Base-by-base conservation (phyloP, 495 filamentous ascomycete genomes). In the Echria macrotheca region DNA sequence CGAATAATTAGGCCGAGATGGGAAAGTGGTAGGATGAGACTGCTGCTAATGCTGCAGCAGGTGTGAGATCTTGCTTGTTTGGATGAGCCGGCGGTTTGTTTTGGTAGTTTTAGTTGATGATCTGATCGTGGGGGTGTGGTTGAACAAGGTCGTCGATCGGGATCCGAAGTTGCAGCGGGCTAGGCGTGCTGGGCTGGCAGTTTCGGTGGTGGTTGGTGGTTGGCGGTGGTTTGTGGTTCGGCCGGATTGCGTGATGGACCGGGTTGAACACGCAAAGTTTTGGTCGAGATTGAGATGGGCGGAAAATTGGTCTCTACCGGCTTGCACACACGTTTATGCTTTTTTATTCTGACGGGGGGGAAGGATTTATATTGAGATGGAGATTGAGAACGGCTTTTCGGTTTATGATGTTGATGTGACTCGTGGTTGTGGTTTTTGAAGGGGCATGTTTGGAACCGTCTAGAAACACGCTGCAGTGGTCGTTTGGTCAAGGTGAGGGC, bases 371-470 rank as follows among this genome's bases (percentile, higher is more conserved):
- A 19, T 15, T 29, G 15, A 31, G 15, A 31, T 44, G 24, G 17
- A 19, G 12, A 4, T 23, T 32, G 17, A 5, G 10, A 15, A 12
- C 12, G 25, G 4, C 6, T 17, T 29, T 45, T 45, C 33, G 21
- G 14, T 21, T 7, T 23, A 21, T 5, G 19, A 22, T 41, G 17
- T 7, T 37, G 35, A 18, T 24, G 5, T 3, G 28, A 46, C 18
- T 24, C 15, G 38, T 24, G 8, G 10, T 26, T 15, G 23, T 14
- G n/a, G n/a, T 4, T 17, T 19, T 46, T 35, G 26, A n/a, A n/a
- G n/a, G n/a, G n/a, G n/a, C n/a, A n/a, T 22, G 10, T 21, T 45
- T 19, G 26, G 43, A 46, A 46, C 17, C 26, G 43, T 46, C 43
- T 33, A 45, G 18, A 24, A 35, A 11, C 2, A 32, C 14, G 28